Evolutionary conservation across 176 grass and related monocot species (phyloP).

Genomic region (Typha latifolia): DNA sequence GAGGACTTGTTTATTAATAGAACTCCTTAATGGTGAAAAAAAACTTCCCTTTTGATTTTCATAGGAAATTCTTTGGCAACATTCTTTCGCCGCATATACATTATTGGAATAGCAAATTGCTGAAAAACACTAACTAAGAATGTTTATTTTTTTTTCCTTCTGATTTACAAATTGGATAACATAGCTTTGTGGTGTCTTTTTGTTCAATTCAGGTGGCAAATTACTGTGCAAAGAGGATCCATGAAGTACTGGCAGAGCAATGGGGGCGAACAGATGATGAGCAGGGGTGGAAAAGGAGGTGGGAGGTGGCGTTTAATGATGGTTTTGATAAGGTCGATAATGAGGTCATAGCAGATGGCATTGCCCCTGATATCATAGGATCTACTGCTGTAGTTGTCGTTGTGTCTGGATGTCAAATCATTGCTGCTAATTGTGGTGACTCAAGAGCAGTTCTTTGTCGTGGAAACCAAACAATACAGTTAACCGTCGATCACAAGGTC

Average conservation of each 20-base stretch:
- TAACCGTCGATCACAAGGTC: constrained; percentile 25
- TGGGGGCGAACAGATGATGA: constrained; percentile 22
- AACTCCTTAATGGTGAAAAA: no score
- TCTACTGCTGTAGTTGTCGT: constrained; percentile 33
- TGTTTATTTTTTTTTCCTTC: background rate
- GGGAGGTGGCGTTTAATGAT: constrained; percentile 26
- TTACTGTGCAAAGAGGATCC: constrained; percentile 37
- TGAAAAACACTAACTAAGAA: background rate
- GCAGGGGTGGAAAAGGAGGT: constrained; percentile 28
- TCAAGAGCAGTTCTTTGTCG: constrained; percentile 42
- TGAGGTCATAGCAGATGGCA: constrained; percentile 24
- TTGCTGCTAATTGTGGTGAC: constrained; percentile 42
- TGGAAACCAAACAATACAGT: constrained; percentile 25
- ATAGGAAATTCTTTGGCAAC: no score
- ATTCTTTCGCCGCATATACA: no score
- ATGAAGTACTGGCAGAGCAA: constrained; percentile 31
- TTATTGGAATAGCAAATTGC: no score
- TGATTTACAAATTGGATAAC: background rate
- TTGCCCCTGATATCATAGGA: constrained; percentile 40
- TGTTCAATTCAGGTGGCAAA: constrained; percentile 23
- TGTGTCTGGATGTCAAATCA: constrained; percentile 41
- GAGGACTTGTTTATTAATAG: no score
- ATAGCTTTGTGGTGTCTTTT: background rate
- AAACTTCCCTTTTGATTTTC: no score
- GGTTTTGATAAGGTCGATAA: constrained; percentile 35